Evolutionary conservation across 768 basidiomycete species (phyloP).

Genomic region (Rhodotorula toruloides): DNA sequence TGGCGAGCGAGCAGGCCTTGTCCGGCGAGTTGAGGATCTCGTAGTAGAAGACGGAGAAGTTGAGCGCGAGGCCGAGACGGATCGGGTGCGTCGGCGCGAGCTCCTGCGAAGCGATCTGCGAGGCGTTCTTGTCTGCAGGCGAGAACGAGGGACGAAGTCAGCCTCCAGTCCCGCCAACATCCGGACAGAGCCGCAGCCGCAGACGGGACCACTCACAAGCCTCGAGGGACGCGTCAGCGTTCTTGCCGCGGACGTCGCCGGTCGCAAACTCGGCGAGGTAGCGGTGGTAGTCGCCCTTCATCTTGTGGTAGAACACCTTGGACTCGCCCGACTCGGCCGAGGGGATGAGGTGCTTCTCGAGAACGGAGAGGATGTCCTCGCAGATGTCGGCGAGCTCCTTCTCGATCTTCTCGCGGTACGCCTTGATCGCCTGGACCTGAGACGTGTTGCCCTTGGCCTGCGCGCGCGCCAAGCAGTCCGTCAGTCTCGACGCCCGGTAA

Average conservation of each 20-base stretch:
- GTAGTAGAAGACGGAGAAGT: conserved; percentile 99
- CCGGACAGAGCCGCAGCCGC: not conserved
- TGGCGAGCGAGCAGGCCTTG: conserved; percentile 96
- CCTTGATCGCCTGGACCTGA: conserved; percentile 93
- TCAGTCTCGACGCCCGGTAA: not conserved
- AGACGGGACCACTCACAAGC: conserved; percentile 51
- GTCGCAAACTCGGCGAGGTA: conserved; percentile 98
- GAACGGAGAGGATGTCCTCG: conserved; percentile 94
- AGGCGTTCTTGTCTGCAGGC: conserved; percentile 77
- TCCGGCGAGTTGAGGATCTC: conserved; percentile 98
- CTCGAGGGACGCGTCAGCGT: conserved; percentile 93
- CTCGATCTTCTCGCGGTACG: conserved; percentile 97
- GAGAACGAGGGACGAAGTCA: too few relatives aligned
- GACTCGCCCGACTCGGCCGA: conserved; percentile 94
- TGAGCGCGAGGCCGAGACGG: conserved; percentile 94
- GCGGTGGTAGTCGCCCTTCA: conserved; percentile 99
- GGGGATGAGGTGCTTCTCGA: conserved; percentile 95
- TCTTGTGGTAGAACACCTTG: conserved; percentile 63
- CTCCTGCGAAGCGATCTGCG: conserved; percentile 91
- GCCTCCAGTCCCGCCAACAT: not conserved
- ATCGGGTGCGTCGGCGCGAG: conserved; percentile 93
- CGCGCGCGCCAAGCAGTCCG: not conserved
- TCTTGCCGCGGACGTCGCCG: conserved; percentile 93
- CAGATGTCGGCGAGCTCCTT: conserved; percentile 94
- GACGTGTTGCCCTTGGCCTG: conserved; percentile 86